These are phyloP conservation scores for Erigeron canadensis DNA, from an alignment of 129 eudicot genomes.

Conservation along the genomic window DNA sequence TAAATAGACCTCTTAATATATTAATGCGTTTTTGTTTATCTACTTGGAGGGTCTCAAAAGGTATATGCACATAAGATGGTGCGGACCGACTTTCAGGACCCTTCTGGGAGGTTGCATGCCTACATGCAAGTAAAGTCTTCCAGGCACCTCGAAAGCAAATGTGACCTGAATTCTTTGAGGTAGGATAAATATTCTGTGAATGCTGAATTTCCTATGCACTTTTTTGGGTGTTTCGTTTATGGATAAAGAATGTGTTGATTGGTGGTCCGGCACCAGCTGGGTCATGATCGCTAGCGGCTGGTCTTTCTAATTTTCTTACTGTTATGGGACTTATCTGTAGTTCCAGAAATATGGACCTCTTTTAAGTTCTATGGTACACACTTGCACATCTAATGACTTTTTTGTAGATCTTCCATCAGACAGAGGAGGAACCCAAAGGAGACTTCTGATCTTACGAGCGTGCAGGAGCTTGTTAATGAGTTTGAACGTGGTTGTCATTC, in stretches of 20 bases:
- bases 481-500: conserved; percentile 66
- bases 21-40: conserved; percentile 19
- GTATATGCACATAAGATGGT: conserved; percentile 72
- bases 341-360: not conserved
- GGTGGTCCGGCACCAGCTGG: not conserved
- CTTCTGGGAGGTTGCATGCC: conserved; percentile 97
- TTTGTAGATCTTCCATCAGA: conserved; percentile 78
- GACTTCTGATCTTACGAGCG: conserved; percentile 92
- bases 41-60: conserved; percentile 46
- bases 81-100: conserved; percentile 81
- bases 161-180: conserved; percentile 68
- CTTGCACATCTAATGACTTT: conserved; percentile 12
- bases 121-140: conserved; percentile 71
- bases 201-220: not conserved
- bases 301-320: conserved; percentile 2
- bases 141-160: conserved; percentile 42
- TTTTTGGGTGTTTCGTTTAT: not conserved
- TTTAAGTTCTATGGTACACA: not conserved
- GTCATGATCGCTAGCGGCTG: not conserved
- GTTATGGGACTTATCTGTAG: not conserved
- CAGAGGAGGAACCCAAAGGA: conserved; percentile 92
- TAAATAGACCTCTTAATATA: not conserved
- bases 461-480: conserved; percentile 84
- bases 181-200: conserved; percentile 26
- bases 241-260: not conserved